phyloP scores from a whole-genome alignment of 139 green algal genomes.

The Nannochloris sp. region DNA sequence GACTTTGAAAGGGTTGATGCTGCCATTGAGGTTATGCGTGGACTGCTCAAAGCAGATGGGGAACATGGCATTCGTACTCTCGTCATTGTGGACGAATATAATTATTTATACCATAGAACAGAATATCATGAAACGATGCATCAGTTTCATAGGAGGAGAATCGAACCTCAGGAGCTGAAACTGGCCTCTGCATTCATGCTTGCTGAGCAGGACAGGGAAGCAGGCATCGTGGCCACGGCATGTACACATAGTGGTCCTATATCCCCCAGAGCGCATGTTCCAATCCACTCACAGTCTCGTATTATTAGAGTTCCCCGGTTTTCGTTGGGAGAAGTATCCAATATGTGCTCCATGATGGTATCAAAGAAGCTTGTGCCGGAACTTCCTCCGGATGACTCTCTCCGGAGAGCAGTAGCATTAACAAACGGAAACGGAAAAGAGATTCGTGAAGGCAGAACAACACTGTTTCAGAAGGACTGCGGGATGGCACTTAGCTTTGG shows the following conservation, averaged over 20 bases:
- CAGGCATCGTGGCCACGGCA: neutral
- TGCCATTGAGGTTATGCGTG: constrained; percentile 14
- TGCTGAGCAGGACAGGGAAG: neutral
- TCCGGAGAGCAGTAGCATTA: neutral
- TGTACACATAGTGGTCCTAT: neutral
- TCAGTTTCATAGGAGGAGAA: constrained; percentile 4
- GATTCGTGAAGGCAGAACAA: neutral
- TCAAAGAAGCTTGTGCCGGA: neutral
- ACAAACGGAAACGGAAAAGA: constrained; percentile 17
- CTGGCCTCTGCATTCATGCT: constrained; percentile 7
- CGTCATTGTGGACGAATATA: constrained; percentile 13
- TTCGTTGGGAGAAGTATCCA: constrained; percentile 1
- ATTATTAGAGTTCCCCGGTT: constrained; percentile 10
- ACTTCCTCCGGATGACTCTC: neutral
- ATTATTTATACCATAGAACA: constrained; percentile 9
- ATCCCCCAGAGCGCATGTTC: neutral
- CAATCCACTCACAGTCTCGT: neutral
- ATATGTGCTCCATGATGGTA: neutral
- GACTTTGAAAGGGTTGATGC: constrained; percentile 8
- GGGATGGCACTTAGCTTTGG: constrained; percentile 1
- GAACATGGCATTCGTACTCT: neutral
- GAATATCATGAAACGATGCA: constrained; percentile 13
- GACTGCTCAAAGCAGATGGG: neutral
- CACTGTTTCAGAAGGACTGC: constrained; percentile 5
- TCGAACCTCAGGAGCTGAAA: neutral